Evolutionary conservation across 305 asterid genomes (phyloP).

Genomic region (Rubia occidens): DNA sequence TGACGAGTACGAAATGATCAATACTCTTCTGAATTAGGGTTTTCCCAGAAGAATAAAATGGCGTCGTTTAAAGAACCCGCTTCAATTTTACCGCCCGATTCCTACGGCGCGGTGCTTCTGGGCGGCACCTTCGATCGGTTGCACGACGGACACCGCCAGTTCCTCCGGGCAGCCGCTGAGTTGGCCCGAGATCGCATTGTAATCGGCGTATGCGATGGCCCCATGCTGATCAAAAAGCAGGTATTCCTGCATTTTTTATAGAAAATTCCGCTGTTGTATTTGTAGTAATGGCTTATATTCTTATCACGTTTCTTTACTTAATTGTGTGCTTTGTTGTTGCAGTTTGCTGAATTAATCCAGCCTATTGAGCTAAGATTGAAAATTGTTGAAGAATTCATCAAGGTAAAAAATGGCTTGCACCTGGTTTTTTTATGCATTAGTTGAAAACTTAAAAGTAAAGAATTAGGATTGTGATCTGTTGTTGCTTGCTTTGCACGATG

Average conservation of each 20-base stretch:
- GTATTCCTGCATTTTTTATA: not conserved
- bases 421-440: not conserved
- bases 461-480: no score
- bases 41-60: slow-evolving; percentile 21
- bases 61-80: slow-evolving; percentile 27
- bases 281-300: not conserved
- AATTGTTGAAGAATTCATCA: slow-evolving; percentile 54
- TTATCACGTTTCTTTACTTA: not conserved
- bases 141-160: slow-evolving; percentile 90
- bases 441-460: no score
- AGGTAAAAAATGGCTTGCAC: slow-evolving; percentile 31
- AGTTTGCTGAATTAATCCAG: slow-evolving; percentile 5
- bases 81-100: slow-evolving; percentile 38
- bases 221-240: slow-evolving; percentile 36
- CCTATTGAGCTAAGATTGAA: slow-evolving; percentile 18
- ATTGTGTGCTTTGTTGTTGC: not conserved
- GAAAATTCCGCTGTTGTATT: not conserved
- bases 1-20: no score
- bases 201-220: slow-evolving; percentile 80
- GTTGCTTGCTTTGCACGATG: not conserved
- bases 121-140: slow-evolving; percentile 97
- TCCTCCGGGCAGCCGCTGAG: slow-evolving; percentile 68
- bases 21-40: no score
- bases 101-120: slow-evolving; percentile 34
- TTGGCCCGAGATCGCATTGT: slow-evolving; percentile 66